Conservation (phyloP, 192 early-diverging fungal genomes). For the Dissophora ornata region DNA sequence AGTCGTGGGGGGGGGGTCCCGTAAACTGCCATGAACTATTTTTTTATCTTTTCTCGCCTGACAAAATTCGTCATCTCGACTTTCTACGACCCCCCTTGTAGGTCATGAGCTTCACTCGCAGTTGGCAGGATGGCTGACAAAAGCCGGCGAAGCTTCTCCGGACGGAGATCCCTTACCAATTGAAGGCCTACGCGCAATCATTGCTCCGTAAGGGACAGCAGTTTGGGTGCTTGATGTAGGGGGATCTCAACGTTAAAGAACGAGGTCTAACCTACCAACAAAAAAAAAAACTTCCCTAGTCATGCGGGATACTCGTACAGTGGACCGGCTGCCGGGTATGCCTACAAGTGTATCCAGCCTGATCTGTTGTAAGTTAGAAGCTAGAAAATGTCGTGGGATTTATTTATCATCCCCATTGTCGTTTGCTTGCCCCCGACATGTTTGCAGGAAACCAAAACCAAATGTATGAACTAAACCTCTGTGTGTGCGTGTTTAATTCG, state of each 20-base stretch:
- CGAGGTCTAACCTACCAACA: too few relatives aligned
- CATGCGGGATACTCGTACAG: slow-evolving; percentile 95
- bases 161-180: slow-evolving; percentile 54
- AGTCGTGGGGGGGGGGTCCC: too few relatives aligned
- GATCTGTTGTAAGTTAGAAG: slow-evolving; percentile 64
- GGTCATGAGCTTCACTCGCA: slow-evolving; percentile 59
- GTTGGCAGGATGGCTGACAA: slow-evolving; percentile 64
- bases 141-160: slow-evolving; percentile 51
- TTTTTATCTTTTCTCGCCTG: background rate
- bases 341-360: slow-evolving; percentile 80
- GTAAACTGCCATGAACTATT: background rate
- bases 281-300: slow-evolving; percentile 56
- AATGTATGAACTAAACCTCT: too few relatives aligned
- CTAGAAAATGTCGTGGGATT: too few relatives aligned
- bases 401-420: too few relatives aligned
- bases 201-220: slow-evolving; percentile 87
- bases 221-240: too few relatives aligned
- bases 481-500: too few relatives aligned
- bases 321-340: slow-evolving; percentile 91
- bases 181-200: slow-evolving; percentile 69
- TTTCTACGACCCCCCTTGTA: too few relatives aligned
- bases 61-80: too few relatives aligned
- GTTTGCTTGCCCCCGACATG: too few relatives aligned
- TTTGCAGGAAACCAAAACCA: too few relatives aligned
- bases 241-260: too few relatives aligned